Evolutionary conservation across 345 rosid genomes (phyloP).

Genomic region (Brassica carinata): DNA sequence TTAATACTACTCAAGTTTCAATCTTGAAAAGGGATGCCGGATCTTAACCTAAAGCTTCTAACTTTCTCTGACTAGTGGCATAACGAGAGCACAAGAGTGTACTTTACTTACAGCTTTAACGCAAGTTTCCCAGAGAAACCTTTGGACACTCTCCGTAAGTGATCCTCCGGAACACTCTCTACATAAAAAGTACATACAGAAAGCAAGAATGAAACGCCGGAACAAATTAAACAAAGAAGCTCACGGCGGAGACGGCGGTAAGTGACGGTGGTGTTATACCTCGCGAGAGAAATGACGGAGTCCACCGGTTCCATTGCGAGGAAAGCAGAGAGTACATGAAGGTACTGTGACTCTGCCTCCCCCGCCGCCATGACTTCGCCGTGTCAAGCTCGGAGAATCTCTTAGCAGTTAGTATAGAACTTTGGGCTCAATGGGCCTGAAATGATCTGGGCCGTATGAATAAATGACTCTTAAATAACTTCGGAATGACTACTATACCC

Average conservation of each 20-base stretch:
- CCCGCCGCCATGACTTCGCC: slow-evolving; percentile 44
- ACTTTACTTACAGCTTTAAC: slow-evolving; percentile 54
- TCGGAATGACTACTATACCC: slow-evolving; percentile 5
- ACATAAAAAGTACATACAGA: background rate
- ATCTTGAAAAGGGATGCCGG: background rate
- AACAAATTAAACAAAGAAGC: background rate
- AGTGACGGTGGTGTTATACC: slow-evolving; percentile 40
- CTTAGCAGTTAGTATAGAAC: background rate
- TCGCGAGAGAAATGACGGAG: slow-evolving; percentile 52
- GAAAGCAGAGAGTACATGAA: slow-evolving; percentile 65
- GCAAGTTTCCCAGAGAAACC: slow-evolving; percentile 68
- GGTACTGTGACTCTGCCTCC: slow-evolving; percentile 37
- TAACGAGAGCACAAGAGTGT: slow-evolving; percentile 6
- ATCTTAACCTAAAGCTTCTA: slow-evolving; percentile 9
- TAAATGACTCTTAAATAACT: background rate
- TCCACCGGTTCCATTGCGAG: slow-evolving; percentile 75
- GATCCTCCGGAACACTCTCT: slow-evolving; percentile 68
- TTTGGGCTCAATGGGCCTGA: slow-evolving; percentile 6
- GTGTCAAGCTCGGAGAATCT: slow-evolving; percentile 21
- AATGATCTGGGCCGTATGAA: background rate
- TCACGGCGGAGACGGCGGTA: background rate
- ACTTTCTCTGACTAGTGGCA: background rate
- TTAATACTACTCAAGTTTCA: background rate
- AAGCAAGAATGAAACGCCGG: slow-evolving; percentile 17
- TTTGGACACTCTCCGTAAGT: slow-evolving; percentile 60